These are phyloP conservation scores for Pythium aristosporum DNA, from an alignment of 352 stramenopile species.

Conservation along the genomic window DNA sequence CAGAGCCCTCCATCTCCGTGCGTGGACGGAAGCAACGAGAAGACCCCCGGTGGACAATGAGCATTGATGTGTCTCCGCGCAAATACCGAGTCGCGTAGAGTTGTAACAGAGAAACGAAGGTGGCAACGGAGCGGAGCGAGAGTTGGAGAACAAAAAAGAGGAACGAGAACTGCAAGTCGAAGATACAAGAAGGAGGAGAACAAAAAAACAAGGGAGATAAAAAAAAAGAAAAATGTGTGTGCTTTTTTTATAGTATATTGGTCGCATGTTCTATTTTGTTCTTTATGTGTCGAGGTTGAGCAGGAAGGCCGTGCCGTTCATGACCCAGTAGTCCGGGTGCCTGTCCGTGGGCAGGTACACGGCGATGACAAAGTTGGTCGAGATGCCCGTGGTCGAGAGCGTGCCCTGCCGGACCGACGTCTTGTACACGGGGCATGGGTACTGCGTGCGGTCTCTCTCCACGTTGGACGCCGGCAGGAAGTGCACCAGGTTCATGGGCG, in stretches of 20 bases:
- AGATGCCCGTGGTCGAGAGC: slow-evolving; percentile 95
- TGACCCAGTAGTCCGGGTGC: slow-evolving; percentile 89
- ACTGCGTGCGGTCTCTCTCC: slow-evolving; percentile 58
- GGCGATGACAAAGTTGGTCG: slow-evolving; percentile 96
- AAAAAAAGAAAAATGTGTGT: slow-evolving; percentile 10
- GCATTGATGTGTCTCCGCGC: background rate
- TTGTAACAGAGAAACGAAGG: slow-evolving; percentile 5
- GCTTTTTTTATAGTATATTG: slow-evolving; percentile 4
- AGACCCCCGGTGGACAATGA: background rate
- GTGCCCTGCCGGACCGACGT: slow-evolving; percentile 92
- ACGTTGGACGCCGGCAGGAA: slow-evolving; percentile 88
- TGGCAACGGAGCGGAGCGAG: too few species aligned
- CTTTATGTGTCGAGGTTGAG: slow-evolving; percentile 87
- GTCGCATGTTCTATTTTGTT: background rate
- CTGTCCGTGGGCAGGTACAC: slow-evolving; percentile 88
- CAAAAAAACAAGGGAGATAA: slow-evolving; percentile 5
- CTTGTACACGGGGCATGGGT: slow-evolving; percentile 94
- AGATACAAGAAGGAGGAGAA: background rate
- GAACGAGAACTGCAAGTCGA: slow-evolving; percentile 10
- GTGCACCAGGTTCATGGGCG: slow-evolving; percentile 87
- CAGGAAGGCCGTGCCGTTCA: slow-evolving; percentile 91
- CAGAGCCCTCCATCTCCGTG: background rate
- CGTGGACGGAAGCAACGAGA: too few species aligned
- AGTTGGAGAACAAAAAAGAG: background rate
- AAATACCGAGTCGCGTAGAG: slow-evolving; percentile 8